Percentiles rank a stretch among this genome's conserved stretches.
Conservation (phyloP, 2,329 filamentous ascomycete species). For the Mollisia scopiformis region DNA sequence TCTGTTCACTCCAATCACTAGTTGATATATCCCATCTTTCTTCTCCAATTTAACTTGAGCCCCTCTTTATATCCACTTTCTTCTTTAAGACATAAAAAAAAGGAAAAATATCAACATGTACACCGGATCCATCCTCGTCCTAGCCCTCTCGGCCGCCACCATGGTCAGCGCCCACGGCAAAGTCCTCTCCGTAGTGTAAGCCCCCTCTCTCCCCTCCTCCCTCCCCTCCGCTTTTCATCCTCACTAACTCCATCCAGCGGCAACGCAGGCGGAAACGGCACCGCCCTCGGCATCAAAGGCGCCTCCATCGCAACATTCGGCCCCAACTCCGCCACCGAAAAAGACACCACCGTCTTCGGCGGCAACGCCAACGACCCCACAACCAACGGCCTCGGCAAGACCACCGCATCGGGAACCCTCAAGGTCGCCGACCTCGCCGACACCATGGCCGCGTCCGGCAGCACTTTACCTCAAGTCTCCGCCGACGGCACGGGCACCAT, state of each 20-base stretch:
- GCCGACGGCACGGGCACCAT: slow-evolving; percentile 3
- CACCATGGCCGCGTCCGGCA: neutral
- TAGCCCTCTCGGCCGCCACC: slow-evolving; percentile 3
- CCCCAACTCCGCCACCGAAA: neutral
- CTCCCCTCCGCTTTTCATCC: neutral
- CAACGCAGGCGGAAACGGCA: slow-evolving; percentile 4
- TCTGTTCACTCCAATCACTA: slow-evolving; percentile 5
- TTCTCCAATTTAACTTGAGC: neutral
- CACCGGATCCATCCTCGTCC: slow-evolving; percentile 7
- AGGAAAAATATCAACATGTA: slow-evolving; percentile 4
- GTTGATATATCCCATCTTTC: neutral
- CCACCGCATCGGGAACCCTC: neutral
- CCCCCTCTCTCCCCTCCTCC: neutral
- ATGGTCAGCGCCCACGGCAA: slow-evolving; percentile 8
- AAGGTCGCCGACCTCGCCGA: neutral
- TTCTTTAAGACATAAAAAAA: too few species aligned
- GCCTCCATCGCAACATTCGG: neutral
- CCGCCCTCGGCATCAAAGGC: slow-evolving; percentile 9
- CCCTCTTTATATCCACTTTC: too few species aligned
- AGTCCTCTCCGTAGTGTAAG: neutral
- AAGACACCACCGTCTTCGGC: slow-evolving; percentile 1
- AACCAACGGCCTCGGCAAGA: neutral
- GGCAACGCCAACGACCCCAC: slow-evolving; percentile 1
- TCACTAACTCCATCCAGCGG: neutral
- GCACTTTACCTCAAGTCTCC: slow-evolving; percentile 1